These are phyloP conservation scores for Collybia nuda DNA, from an alignment of 768 basidiomycete species.

Conservation along the genomic window DNA sequence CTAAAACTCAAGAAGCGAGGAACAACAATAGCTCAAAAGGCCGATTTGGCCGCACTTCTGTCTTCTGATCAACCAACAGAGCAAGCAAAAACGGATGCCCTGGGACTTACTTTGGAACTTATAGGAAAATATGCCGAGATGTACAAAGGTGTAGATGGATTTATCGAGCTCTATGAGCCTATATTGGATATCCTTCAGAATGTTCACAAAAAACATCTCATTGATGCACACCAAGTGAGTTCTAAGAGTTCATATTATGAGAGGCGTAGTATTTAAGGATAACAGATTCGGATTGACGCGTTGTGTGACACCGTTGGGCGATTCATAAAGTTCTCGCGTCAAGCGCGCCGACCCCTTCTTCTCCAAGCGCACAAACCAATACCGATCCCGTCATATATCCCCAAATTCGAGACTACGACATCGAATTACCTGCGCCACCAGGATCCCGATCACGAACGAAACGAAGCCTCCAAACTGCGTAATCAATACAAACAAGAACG, in stretches of 20 bases:
- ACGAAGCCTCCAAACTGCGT: slow-evolving; percentile 82
- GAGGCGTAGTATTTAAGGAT: neutral
- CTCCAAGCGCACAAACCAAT: slow-evolving; percentile 96
- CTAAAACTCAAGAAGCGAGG: slow-evolving; percentile 42
- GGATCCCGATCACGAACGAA: slow-evolving; percentile 92
- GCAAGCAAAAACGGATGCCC: slow-evolving; percentile 73
- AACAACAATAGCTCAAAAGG: slow-evolving; percentile 36
- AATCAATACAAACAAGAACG: slow-evolving; percentile 91
- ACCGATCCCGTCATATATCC: slow-evolving; percentile 89
- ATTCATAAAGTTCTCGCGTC: slow-evolving; percentile 69
- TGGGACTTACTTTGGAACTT: slow-evolving; percentile 62
- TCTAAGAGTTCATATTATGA: neutral
- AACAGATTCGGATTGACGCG: slow-evolving; percentile 46
- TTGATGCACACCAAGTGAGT: slow-evolving; percentile 56
- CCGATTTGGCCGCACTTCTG: slow-evolving; percentile 48
- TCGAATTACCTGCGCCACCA: slow-evolving; percentile 77
- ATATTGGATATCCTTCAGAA: slow-evolving; percentile 55
- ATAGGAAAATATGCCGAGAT: slow-evolving; percentile 69
- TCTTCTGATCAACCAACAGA: slow-evolving; percentile 35
- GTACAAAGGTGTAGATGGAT: slow-evolving; percentile 78
- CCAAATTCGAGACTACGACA: slow-evolving; percentile 82
- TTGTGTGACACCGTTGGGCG: slow-evolving; percentile 52
- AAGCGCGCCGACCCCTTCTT: slow-evolving; percentile 73
- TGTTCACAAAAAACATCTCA: slow-evolving; percentile 45
- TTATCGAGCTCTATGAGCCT: slow-evolving; percentile 83